phyloP scores from a whole-genome alignment of 805 yeast genomes.

The Danielozyma ontarioensis region DNA sequence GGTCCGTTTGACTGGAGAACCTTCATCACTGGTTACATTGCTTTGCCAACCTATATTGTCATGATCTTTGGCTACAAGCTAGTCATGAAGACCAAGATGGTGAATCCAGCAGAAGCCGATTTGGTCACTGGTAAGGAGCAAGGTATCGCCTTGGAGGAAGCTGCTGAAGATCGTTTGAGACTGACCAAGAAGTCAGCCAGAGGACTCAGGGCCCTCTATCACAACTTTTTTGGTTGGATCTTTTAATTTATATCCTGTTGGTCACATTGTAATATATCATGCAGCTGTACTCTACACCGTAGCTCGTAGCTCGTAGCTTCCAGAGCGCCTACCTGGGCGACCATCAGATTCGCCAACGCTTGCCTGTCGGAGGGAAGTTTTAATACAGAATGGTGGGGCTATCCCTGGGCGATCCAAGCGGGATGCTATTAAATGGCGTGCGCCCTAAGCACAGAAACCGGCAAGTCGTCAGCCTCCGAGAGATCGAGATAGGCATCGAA shows the following conservation, averaged over 20 bases:
- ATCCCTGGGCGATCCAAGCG: too few relatives aligned
- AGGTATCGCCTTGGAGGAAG: not conserved
- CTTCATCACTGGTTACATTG: slow-evolving; percentile 76
- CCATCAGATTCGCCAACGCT: too few relatives aligned
- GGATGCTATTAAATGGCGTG: too few relatives aligned
- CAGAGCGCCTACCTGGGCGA: too few relatives aligned
- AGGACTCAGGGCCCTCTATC: not conserved
- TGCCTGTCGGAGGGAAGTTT: too few relatives aligned
- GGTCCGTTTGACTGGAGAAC: slow-evolving; percentile 43
- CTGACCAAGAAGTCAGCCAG: not conserved
- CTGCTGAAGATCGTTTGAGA: not conserved
- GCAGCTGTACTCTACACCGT: too few relatives aligned
- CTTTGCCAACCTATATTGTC: slow-evolving; percentile 59
- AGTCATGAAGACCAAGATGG: slow-evolving; percentile 42
- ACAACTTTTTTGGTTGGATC: not conserved
- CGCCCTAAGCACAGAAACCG: not conserved
- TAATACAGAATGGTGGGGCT: too few relatives aligned
- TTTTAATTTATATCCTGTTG: too few relatives aligned
- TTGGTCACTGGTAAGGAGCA: slow-evolving; percentile 36
- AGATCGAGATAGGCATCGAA: not conserved
- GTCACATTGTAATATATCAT: too few relatives aligned
- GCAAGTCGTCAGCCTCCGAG: not conserved
- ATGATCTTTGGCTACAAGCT: slow-evolving; percentile 59
- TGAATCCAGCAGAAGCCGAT: slow-evolving; percentile 56
- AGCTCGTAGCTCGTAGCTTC: too few relatives aligned